Evolutionary conservation across 345 rosid genomes (phyloP).

Genomic region (Populus simonii): DNA sequence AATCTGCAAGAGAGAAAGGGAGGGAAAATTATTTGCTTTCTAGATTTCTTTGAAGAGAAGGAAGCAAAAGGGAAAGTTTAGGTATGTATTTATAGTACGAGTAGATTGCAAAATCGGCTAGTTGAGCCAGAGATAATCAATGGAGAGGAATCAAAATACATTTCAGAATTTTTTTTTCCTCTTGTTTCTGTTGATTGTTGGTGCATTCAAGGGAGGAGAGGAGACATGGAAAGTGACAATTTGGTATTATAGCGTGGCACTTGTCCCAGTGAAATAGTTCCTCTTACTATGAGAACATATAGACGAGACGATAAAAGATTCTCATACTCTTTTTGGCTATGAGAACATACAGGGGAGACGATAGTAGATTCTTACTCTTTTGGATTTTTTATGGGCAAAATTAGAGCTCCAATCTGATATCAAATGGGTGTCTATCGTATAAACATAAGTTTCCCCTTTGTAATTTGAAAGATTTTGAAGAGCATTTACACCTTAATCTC

Average conservation of each 20-base stretch:
- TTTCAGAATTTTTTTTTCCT: neutral
- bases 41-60: slow-evolving; percentile 9
- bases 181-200: neutral
- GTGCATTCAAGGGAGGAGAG: slow-evolving; percentile 12
- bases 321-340: neutral
- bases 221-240: slow-evolving; percentile 11
- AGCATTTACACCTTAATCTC: neutral
- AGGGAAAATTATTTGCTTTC: slow-evolving; percentile 5
- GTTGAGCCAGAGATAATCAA: neutral
- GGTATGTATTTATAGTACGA: neutral
- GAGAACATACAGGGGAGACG: neutral
- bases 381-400: neutral
- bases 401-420: neutral
- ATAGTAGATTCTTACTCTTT: neutral
- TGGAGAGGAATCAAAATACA: neutral
- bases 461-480: neutral
- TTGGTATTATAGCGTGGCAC: slow-evolving; percentile 2
- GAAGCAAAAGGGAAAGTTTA: neutral
- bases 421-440: neutral
- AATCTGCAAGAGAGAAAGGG: neutral
- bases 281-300: neutral
- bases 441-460: neutral
- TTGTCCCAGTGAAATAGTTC: neutral
- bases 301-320: neutral
- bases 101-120: neutral